A percentile compares a stretch with the other conserved stretches of the same genome.
phyloP scores from a whole-genome alignment of 345 rosid species.

The Dovyalis caffra region DNA sequence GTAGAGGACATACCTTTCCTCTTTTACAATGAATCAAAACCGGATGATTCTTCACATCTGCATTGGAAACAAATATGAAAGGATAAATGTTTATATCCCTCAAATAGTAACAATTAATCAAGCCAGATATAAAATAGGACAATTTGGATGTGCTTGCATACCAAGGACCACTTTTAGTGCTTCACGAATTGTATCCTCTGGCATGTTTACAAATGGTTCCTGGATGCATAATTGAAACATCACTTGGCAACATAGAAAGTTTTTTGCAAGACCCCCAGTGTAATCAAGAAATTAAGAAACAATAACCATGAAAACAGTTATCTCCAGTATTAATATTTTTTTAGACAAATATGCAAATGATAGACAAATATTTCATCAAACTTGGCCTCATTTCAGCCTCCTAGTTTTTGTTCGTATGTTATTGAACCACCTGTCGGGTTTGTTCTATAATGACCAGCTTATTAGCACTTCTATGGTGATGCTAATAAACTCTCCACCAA shows the following conservation, averaged over 20 bases:
- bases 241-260: not conserved
- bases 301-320: not conserved
- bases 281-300: not conserved
- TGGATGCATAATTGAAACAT: conserved; percentile 32
- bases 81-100: not conserved
- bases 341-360: not conserved
- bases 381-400: not conserved
- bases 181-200: conserved; percentile 74
- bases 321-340: not conserved
- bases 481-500: not conserved
- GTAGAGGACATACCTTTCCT: conserved; percentile 66
- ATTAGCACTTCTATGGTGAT: conserved; percentile 2
- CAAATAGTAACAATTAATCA: not conserved
- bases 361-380: not conserved
- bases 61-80: conserved; percentile 7
- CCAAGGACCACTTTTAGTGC: conserved; percentile 89
- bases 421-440: not conserved
- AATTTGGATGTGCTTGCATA: conserved; percentile 29
- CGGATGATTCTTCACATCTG: conserved; percentile 91
- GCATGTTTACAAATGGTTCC: conserved; percentile 84
- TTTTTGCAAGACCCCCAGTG: not conserved
- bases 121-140: conserved; percentile 2
- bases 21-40: conserved; percentile 86
- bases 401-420: not conserved
- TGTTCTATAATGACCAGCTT: not conserved